Base-by-base conservation (phyloP, 108 stramenopile genomes). In the Seminavis robusta region DNA sequence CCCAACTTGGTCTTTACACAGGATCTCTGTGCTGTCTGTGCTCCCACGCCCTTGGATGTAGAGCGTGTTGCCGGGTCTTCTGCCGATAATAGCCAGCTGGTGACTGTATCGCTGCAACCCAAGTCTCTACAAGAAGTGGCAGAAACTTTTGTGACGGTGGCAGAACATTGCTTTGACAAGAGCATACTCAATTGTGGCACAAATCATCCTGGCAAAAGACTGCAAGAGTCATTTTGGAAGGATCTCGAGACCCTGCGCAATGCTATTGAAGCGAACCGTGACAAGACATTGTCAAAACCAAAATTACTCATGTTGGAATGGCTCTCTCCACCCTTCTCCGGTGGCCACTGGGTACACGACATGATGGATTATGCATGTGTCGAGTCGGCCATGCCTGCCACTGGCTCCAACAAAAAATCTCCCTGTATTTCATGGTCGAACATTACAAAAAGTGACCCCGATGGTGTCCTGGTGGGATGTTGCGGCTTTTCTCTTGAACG, bases 261-360 rank as follows among this genome's bases (percentile, higher is more conserved):
- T 8, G 53, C 51, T 1, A 55, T 71, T 47, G n/a, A 45, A 43
- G 21, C 19, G 10, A 30, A 57, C 52, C 44, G 57, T 32, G 28
- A 4, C 21, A 11, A 2, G 21, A 44, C 43, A 1, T 4, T 1
- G n/a, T 20, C 57, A 16, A 21, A 31, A 26, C 81, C 73, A 41
- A 77, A 26, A 38, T 56, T 94, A 21, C 62, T 92, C 21, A 77
- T 96, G 19, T 36, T 96, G 42, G 95, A 96, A 76, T 96, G 95
- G 95, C 60, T 92, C 26, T 86, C 88, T 56, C 95, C 95, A 29
- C 81, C 88, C 17, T 94, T 90, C 69, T 86, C 87, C 59, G 88
- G 76, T 0, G 95, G 95, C 2, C 95, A 96, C 56, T 96, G 95
- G 95, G 84, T 90, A 0, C 87, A 79, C 15, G 84, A 94, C 42